A percentile compares a stretch with the other conserved stretches of the same genome.
Conservation (phyloP, 2,329 filamentous ascomycete genomes). For the Fusarium multiceps region DNA sequence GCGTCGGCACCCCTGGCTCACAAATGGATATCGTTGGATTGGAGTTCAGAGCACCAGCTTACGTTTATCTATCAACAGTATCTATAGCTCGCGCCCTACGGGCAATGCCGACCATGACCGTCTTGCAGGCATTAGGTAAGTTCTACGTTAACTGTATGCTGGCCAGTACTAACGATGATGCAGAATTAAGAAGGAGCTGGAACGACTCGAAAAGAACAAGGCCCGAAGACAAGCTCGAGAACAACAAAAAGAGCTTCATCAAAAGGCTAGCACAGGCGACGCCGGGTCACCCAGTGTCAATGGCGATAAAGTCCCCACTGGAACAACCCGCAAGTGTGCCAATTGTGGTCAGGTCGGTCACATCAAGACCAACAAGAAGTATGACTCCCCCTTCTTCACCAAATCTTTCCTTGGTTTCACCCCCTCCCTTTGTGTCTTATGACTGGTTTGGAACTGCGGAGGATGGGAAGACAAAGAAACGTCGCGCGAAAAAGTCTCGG, state of each 20-base stretch:
- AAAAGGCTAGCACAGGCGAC: slow-evolving; percentile 57
- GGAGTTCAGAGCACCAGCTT: slow-evolving; percentile 52
- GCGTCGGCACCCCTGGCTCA: slow-evolving; percentile 47
- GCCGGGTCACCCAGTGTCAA: slow-evolving; percentile 62
- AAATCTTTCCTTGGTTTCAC: slow-evolving; percentile 36
- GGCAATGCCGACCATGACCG: slow-evolving; percentile 64
- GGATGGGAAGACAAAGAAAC: slow-evolving; percentile 26
- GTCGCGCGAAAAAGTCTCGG: slow-evolving; percentile 31
- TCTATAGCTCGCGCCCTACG: slow-evolving; percentile 62
- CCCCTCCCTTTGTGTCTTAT: slow-evolving; percentile 47
- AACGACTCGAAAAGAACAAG: slow-evolving; percentile 89
- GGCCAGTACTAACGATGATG: slow-evolving; percentile 27
- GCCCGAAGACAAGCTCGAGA: slow-evolving; percentile 91
- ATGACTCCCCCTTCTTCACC: slow-evolving; percentile 51
- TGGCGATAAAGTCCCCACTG: slow-evolving; percentile 65
- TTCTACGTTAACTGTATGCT: neutral
- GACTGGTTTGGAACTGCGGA: slow-evolving; percentile 49
- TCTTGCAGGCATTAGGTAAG: slow-evolving; percentile 57
- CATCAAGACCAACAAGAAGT: slow-evolving; percentile 99
- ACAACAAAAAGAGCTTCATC: slow-evolving; percentile 79
- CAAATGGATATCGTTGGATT: slow-evolving; percentile 49
- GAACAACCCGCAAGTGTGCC: slow-evolving; percentile 91
- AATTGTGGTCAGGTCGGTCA: slow-evolving; percentile 97
- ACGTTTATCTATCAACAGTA: slow-evolving; percentile 57
- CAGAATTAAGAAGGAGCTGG: slow-evolving; percentile 72